Evolutionary conservation across 306 rosid genomes (phyloP).

Genomic region (Corylus americana): DNA sequence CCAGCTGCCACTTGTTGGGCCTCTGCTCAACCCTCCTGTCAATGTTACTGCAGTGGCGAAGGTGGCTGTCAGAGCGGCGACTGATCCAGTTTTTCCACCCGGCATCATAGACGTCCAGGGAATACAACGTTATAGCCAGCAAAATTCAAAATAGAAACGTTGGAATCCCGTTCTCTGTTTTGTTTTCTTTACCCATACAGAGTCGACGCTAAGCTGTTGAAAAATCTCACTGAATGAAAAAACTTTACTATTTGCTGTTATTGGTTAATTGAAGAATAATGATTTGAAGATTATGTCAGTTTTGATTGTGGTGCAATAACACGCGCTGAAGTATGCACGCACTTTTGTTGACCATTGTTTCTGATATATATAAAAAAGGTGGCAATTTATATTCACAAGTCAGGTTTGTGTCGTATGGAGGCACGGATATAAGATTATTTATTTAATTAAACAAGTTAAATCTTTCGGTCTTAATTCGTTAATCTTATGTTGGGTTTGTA

Average conservation of each 20-base stretch:
- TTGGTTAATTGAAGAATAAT: not conserved
- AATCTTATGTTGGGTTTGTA: too few species aligned
- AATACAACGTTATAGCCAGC: slow-evolving; percentile 74
- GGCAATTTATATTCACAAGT: too few species aligned
- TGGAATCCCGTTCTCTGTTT: not conserved
- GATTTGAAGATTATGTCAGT: not conserved
- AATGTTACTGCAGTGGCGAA: slow-evolving; percentile 72
- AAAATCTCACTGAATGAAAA: slow-evolving; percentile 2
- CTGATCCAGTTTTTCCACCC: slow-evolving; percentile 92
- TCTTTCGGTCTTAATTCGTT: too few species aligned
- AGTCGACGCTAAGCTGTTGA: not conserved
- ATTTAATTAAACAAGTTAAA: too few species aligned
- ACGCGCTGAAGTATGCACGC: not conserved
- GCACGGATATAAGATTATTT: too few species aligned
- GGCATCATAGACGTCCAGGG: slow-evolving; percentile 79
- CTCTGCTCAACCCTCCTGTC: slow-evolving; percentile 86
- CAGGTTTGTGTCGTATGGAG: too few species aligned
- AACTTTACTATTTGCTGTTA: not conserved
- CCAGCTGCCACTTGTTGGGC: slow-evolving; percentile 85
- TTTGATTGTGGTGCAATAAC: not conserved
- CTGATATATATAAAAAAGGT: not conserved
- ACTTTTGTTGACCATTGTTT: not conserved
- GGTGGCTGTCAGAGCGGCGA: slow-evolving; percentile 93
- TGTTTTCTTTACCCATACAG: slow-evolving; percentile 1
- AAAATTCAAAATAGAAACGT: slow-evolving; percentile 44